A percentile compares a stretch with the other conserved stretches of the same genome.
These are phyloP conservation scores for Coniferiporia sulphurascens DNA, from an alignment of 1,284 basidiomycete species.

Conservation along the genomic window DNA sequence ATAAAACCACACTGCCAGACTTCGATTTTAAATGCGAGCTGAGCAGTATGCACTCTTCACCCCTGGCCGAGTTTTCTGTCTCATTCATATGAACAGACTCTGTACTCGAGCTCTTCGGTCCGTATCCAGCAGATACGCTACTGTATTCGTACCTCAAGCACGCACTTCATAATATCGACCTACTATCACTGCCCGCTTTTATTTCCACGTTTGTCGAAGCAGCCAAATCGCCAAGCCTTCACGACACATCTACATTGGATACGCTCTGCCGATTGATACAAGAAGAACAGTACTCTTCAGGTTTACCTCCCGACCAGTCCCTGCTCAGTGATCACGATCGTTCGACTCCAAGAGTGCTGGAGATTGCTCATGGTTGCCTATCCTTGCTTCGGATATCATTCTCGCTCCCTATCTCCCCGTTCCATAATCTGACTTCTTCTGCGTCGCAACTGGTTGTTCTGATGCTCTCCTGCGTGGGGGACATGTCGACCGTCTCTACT, in stretches of 20 bases:
- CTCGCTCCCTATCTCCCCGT: constrained; percentile 52
- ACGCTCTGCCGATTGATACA: constrained; percentile 61
- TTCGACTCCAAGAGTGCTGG: constrained; percentile 38
- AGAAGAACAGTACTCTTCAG: constrained; percentile 55
- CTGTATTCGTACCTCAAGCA: constrained; percentile 57
- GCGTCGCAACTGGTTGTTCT: constrained; percentile 59
- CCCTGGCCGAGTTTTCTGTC: neutral
- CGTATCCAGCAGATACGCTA: constrained; percentile 58
- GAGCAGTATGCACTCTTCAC: constrained; percentile 34
- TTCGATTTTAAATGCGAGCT: constrained; percentile 29
- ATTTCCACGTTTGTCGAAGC: constrained; percentile 49
- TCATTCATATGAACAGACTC: constrained; percentile 45
- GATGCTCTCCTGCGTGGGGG: constrained; percentile 52
- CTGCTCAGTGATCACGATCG: constrained; percentile 35
- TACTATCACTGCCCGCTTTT: constrained; percentile 54
- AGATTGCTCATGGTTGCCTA: constrained; percentile 55
- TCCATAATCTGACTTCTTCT: constrained; percentile 54
- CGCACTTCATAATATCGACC: constrained; percentile 45
- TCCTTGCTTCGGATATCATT: constrained; percentile 52
- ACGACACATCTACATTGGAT: constrained; percentile 59
- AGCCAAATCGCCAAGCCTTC: constrained; percentile 42
- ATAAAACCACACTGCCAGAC: neutral
- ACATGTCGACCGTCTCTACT: constrained; percentile 55
- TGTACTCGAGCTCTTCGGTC: constrained; percentile 56
- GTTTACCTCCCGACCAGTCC: constrained; percentile 47